These are phyloP conservation scores for Dalbergia oliveri DNA, from an alignment of 306 rosid species.

Conservation along the genomic window DNA sequence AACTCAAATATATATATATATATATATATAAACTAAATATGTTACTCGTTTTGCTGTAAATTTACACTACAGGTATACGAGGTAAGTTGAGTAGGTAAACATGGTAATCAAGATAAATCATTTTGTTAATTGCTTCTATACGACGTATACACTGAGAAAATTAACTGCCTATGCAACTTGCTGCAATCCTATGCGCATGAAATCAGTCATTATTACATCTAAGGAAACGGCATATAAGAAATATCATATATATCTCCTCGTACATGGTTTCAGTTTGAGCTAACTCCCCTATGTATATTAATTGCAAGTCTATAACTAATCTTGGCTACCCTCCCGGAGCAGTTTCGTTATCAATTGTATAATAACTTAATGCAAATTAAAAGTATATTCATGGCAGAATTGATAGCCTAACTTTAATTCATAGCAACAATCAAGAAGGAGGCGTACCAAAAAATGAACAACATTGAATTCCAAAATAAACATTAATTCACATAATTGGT, in stretches of 20 bases:
- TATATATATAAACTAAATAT: too few species aligned
- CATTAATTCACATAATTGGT: conserved; percentile 30
- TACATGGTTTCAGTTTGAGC: too few species aligned
- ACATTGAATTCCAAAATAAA: conserved; percentile 25
- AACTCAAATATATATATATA: too few species aligned
- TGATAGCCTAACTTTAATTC: conserved; percentile 16
- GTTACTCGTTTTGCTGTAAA: neutral
- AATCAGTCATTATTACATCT: neutral
- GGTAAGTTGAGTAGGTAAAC: neutral
- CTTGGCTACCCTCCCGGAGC: neutral
- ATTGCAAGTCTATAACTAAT: neutral
- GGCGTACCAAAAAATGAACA: neutral
- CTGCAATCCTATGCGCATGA: conserved; percentile 10
- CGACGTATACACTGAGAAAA: conserved; percentile 22
- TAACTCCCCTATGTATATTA: neutral
- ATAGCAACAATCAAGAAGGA: conserved; percentile 22
- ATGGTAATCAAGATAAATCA: conserved; percentile 19
- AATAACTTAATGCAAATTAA: neutral
- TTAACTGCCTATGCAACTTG: neutral
- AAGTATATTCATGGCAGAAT: neutral
- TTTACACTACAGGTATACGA: neutral
- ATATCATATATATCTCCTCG: neutral
- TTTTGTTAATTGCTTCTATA: conserved; percentile 33
- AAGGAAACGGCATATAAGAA: neutral
- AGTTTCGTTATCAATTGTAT: conserved; percentile 11